Evolutionary conservation across 441 rosid genomes (phyloP).

Genomic region (Pelargonium cotyledonis): DNA sequence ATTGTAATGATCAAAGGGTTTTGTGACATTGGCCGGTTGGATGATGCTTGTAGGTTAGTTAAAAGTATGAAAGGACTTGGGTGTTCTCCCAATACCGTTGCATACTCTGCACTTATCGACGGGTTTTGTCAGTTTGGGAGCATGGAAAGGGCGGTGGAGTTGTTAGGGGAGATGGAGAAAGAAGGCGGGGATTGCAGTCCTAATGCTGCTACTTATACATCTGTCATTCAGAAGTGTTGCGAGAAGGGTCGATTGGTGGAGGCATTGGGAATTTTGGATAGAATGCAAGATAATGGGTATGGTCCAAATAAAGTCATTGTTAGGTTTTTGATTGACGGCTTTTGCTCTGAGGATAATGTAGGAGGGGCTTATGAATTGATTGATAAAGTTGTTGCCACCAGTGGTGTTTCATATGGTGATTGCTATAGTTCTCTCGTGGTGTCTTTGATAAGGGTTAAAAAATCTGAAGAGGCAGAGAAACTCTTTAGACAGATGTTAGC

Average conservation of each 20-base stretch:
- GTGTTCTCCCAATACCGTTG: conserved; percentile 52
- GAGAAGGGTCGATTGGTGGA: conserved; percentile 43
- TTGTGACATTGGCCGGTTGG: conserved; percentile 46
- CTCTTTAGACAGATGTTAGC: conserved; percentile 44
- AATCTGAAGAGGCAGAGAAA: conserved; percentile 49
- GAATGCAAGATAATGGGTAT: conserved; percentile 57
- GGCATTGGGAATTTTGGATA: conserved; percentile 57
- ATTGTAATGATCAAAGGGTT: conserved; percentile 57
- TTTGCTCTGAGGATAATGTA: conserved; percentile 38
- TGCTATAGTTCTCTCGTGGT: conserved; percentile 57
- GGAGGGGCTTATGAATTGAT: conserved; percentile 51
- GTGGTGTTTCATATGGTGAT: conserved; percentile 49
- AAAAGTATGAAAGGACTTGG: conserved; percentile 45
- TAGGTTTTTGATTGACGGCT: conserved; percentile 48
- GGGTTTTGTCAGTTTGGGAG: conserved; percentile 52
- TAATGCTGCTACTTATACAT: conserved; percentile 59
- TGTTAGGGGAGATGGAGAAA: conserved; percentile 67
- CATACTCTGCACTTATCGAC: conserved; percentile 52
- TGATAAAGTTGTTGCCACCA: conserved; percentile 40
- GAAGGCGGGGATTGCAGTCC: conserved; percentile 50
- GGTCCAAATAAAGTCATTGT: conserved; percentile 63
- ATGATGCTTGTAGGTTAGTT: conserved; percentile 51
- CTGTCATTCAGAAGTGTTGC: conserved; percentile 53
- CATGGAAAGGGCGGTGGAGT: conserved; percentile 45
- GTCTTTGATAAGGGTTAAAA: conserved; percentile 42